Evolutionary conservation across 768 basidiomycete genomes (phyloP), one percentile per base, ranked within the genome.

Genomic region (Phaeotremella skinneri): DNA sequence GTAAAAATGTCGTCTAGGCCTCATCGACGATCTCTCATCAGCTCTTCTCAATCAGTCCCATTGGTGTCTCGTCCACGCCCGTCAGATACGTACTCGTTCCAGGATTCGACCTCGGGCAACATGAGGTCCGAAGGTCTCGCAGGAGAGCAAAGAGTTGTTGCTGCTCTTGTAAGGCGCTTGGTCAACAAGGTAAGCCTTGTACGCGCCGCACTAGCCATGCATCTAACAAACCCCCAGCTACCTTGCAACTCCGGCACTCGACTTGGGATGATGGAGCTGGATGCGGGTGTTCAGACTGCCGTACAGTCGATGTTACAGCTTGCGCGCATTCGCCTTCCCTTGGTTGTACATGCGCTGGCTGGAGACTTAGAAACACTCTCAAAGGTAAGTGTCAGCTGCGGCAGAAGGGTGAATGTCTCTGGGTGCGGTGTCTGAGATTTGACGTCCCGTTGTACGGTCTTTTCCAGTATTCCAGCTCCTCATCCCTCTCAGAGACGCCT

Each of bases 161-260:
- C 85, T 63, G 85, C 85, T 6, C 79, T 93, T 62, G 88, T 93
- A 32, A 86, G 84, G 68, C 82, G 90, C 69, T 78, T 93, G 70
- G 87, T 85, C 78, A 83, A 85, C 77, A 91, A 90, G 83, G 91
- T 88, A 53, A 39, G 80, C 31, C 34, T 51, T 16, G 39, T 31
- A 21, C 49, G 21, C 3, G 45, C 30, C 17, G 2, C 20, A 6
- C n/a, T n/a, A 41, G 13, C n/a, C n/a, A n/a, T n/a, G n/a, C n/a
- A n/a, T n/a, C n/a, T n/a, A n/a, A n/a, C n/a, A n/a, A n/a, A n/a
- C n/a, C n/a, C n/a, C 17, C 56, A 96, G 92, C 82, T 96, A 7
- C 92, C 91, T 54, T 86, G 85, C 71, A 82, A 90, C 78, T 91
- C 91, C 30, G 91, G 91, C 20, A 80, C 84, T 41, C 79, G 85